A percentile compares a stretch with the other conserved stretches of the same genome.
These are phyloP conservation scores for Suillus luteus DNA, from an alignment of 768 basidiomycete genomes.

Conservation along the genomic window DNA sequence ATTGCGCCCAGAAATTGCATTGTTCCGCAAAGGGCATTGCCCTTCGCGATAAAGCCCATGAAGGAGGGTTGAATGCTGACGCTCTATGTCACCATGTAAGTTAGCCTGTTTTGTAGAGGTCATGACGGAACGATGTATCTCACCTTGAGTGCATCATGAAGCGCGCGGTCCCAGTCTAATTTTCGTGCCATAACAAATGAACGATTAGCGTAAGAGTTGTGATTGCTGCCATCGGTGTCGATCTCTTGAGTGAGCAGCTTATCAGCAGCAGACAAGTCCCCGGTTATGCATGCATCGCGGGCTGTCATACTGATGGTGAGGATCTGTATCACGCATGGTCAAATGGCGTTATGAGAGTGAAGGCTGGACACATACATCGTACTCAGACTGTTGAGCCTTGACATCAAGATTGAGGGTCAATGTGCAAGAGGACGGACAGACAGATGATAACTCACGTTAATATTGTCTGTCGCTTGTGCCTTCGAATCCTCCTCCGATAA, in stretches of 20 bases:
- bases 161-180: background rate
- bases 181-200: background rate
- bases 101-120: background rate
- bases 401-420: background rate
- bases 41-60: background rate
- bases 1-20: background rate
- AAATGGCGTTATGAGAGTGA: background rate
- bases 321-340: background rate
- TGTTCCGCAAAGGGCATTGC: background rate
- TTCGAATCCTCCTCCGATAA: no score
- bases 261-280: background rate
- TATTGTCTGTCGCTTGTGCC: no score
- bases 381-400: background rate
- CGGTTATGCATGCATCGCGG: background rate
- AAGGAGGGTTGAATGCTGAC: background rate
- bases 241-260: background rate
- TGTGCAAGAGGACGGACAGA: background rate
- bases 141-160: background rate
- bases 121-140: background rate
- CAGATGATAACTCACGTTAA: no score
- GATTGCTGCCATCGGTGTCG: background rate
- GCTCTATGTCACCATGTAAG: background rate
- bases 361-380: background rate
- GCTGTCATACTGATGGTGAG: background rate
- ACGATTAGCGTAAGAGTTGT: background rate